Conservation (phyloP, 306 rosid genomes). For the Senna tora region DNA sequence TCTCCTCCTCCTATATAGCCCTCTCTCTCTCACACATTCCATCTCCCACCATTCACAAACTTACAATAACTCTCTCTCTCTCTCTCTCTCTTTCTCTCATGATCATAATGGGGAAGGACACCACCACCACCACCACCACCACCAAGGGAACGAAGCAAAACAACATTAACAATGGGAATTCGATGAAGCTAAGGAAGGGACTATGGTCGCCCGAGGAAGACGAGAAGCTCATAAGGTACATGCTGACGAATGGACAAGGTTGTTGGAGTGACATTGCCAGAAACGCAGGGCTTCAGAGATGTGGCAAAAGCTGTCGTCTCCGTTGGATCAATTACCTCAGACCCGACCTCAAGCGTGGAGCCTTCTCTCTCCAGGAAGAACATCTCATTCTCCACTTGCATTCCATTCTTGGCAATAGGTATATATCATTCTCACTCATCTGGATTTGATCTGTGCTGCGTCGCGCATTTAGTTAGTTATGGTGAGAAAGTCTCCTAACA, state of each 20-base stretch:
- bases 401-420: slow-evolving; percentile 92
- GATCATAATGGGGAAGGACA: slow-evolving; percentile 39
- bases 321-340: slow-evolving; percentile 97
- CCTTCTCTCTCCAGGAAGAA: slow-evolving; percentile 84
- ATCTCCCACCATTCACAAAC: slow-evolving; percentile 38
- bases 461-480: no score
- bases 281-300: slow-evolving; percentile 83
- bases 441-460: no score
- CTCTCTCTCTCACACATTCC: slow-evolving; percentile 31
- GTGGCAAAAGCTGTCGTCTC: slow-evolving; percentile 96
- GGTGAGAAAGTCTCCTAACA: no score
- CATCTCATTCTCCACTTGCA: slow-evolving; percentile 79
- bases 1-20: slow-evolving; percentile 44
- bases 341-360: slow-evolving; percentile 94
- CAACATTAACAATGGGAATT: background rate
- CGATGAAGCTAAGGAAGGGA: slow-evolving; percentile 63
- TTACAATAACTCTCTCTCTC: no score
- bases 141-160: background rate
- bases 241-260: slow-evolving; percentile 90
- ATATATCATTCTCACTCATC: background rate
- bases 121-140: no score
- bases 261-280: slow-evolving; percentile 95
- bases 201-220: slow-evolving; percentile 98
- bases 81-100: no score
- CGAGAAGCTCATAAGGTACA: slow-evolving; percentile 83